These are phyloP conservation scores for Lachnellula suecica DNA, from an alignment of 2,329 filamentous ascomycete species.

Conservation along the genomic window DNA sequence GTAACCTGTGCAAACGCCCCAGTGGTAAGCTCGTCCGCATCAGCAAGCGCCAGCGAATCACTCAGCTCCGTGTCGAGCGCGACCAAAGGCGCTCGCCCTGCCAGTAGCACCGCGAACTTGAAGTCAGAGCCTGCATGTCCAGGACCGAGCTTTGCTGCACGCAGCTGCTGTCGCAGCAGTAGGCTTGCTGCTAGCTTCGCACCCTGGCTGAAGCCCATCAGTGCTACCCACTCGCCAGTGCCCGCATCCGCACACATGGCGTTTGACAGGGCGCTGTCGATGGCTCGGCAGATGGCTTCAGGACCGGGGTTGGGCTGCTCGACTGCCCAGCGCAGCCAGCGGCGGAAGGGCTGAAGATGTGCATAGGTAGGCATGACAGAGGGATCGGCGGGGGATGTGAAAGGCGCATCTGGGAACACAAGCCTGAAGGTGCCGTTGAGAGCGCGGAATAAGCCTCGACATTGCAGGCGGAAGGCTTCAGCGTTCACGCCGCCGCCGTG, in stretches of 20 bases:
- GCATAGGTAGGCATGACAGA: conserved; percentile 67
- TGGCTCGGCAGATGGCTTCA: conserved; percentile 11
- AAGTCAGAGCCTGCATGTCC: not conserved
- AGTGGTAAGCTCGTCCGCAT: not conserved
- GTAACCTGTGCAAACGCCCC: not conserved
- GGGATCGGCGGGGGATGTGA: conserved; percentile 57
- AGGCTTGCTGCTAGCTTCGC: conserved; percentile 5
- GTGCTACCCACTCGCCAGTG: not conserved
- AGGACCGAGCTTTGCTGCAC: not conserved
- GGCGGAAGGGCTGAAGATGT: conserved; percentile 62
- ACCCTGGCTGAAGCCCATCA: conserved; percentile 10
- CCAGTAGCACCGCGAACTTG: not conserved
- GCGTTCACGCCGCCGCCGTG: conserved; percentile 76
- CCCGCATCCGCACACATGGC: not conserved
- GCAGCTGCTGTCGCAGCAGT: not conserved
- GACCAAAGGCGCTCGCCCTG: not conserved
- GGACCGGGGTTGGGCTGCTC: not conserved
- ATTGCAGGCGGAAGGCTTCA: conserved; percentile 67
- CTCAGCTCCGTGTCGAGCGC: not conserved
- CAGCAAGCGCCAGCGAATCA: not conserved
- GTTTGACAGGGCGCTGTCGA: not conserved
- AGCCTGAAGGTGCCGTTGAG: conserved; percentile 53
- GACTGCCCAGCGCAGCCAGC: conserved; percentile 39
- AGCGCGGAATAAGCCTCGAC: conserved; percentile 43
- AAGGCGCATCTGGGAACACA: conserved; percentile 70